Base-by-base conservation (phyloP, 768 basidiomycete species). In the Macrolepiota albuminosa region DNA sequence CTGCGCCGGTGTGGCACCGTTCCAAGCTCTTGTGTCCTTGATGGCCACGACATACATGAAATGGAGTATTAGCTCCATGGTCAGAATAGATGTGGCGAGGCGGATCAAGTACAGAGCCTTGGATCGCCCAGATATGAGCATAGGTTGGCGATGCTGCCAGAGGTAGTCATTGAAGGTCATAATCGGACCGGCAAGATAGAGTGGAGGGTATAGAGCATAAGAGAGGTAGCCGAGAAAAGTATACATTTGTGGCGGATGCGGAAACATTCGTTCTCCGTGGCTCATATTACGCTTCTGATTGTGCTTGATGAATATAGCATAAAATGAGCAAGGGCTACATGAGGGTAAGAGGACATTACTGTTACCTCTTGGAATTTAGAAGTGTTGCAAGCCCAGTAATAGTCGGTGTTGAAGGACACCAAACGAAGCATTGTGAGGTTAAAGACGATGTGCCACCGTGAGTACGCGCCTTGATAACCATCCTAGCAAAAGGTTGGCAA, bases 11-110 rank as follows among this genome's bases (percentile, higher is more conserved):
- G 85, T 82, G 66, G 88, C 83, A 5, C 89, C 91, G 4, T 69
- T 64, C 96, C 95, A 98, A 1, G 91, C 90, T 50, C 83, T 84
- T 0, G 81, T 77, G 63, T 96, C 93, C 72, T 98, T 98, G 76
- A 98, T 96, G 3, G 95, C 96, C 21, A 96, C 93, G 33, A 97
- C 89, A 67, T 97, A 95, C 90, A 98, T 97, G 71, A 83, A 93
- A 69, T 99, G 97, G 42, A 95, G 78, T 43, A 97, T 82, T 51
- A 88, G 74, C 71, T 98, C 97, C 91, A 98, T 97, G 5, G 87
- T 90, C 37, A 95, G 67, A 16, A 94, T 71, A 61, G 83, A 88
- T 48, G 77, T 68, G 5, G 88, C 50, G 70, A 96, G 95, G 16
- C 96, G 88, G 34, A 84, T 49, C 2, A 84, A 70, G 67, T 97